Evolutionary conservation across 352 stramenopile species (phyloP).

Genomic region (Phytophthora kernoviae): DNA sequence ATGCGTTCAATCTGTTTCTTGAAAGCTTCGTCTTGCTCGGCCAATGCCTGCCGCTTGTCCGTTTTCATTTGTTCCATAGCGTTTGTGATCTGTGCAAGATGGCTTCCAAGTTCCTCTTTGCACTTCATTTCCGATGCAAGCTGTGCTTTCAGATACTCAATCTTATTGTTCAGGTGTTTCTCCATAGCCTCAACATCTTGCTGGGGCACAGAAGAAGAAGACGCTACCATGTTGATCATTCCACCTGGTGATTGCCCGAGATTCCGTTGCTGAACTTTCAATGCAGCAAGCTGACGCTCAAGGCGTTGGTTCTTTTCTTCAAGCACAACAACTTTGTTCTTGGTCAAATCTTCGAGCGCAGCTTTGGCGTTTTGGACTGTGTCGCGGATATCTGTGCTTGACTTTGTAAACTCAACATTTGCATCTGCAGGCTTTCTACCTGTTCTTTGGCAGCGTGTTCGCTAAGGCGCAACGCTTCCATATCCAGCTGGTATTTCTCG

Average conservation of each 20-base stretch:
- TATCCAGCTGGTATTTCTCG: constrained; percentile 68
- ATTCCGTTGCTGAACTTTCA: constrained; percentile 39
- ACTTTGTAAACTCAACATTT: constrained; percentile 57
- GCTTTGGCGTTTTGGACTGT: constrained; percentile 58
- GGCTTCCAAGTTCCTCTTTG: constrained; percentile 78
- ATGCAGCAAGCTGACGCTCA: constrained; percentile 53
- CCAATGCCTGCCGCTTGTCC: constrained; percentile 54
- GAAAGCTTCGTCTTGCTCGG: constrained; percentile 65
- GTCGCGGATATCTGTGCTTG: constrained; percentile 55
- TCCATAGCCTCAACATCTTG: constrained; percentile 57
- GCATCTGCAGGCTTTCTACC: constrained; percentile 42
- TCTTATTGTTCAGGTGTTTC: constrained; percentile 79
- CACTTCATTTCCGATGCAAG: constrained; percentile 85
- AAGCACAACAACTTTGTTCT: constrained; percentile 48
- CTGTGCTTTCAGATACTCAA: constrained; percentile 86
- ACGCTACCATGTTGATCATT: constrained; percentile 7
- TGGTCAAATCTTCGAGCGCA: constrained; percentile 55
- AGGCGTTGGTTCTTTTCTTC: constrained; percentile 75
- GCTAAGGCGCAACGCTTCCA: constrained; percentile 65
- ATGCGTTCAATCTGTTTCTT: constrained; percentile 58
- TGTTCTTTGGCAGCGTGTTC: constrained; percentile 70
- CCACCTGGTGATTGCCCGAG: constrained; percentile 10
- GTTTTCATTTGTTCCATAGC: constrained; percentile 72
- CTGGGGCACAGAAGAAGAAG: constrained; percentile 12
- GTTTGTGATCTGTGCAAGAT: constrained; percentile 65